phyloP scores from a whole-genome alignment of 306 rosid species.

The Trichosanthes cucumerina region DNA sequence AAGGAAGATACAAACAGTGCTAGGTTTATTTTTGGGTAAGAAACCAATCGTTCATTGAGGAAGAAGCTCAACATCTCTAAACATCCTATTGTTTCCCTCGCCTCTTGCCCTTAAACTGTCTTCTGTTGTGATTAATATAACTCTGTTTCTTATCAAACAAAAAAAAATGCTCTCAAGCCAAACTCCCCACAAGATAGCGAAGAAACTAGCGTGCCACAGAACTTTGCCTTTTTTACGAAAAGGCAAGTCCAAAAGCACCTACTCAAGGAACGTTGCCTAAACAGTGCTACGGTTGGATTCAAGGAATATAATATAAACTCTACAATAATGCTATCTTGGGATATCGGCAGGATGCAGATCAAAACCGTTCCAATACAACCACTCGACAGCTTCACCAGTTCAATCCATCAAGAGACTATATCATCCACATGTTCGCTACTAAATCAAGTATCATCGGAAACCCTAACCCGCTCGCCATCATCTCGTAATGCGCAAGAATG shows the following conservation, averaged over 20 bases:
- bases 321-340: not conserved
- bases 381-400: not conserved
- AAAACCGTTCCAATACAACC: not conserved
- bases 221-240: no score
- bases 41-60: not conserved
- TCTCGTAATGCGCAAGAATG: not conserved
- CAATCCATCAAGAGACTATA: not conserved
- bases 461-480: conserved; percentile 8
- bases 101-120: no score
- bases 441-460: not conserved
- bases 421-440: not conserved
- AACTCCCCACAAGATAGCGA: not conserved
- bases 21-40: not conserved
- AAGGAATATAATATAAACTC: not conserved
- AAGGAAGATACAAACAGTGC: not conserved
- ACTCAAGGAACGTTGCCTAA: not conserved
- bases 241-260: no score
- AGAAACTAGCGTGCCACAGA: not conserved
- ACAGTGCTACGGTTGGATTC: not conserved
- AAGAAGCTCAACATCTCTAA: not conserved
- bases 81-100: not conserved
- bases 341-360: not conserved
- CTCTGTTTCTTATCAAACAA: no score
- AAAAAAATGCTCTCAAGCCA: not conserved
- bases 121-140: no score